A percentile compares a stretch with the other conserved stretches of the same genome.
These are phyloP conservation scores for Themeda triandra DNA, from an alignment of 176 grass and related monocot genomes.

Conservation along the genomic window DNA sequence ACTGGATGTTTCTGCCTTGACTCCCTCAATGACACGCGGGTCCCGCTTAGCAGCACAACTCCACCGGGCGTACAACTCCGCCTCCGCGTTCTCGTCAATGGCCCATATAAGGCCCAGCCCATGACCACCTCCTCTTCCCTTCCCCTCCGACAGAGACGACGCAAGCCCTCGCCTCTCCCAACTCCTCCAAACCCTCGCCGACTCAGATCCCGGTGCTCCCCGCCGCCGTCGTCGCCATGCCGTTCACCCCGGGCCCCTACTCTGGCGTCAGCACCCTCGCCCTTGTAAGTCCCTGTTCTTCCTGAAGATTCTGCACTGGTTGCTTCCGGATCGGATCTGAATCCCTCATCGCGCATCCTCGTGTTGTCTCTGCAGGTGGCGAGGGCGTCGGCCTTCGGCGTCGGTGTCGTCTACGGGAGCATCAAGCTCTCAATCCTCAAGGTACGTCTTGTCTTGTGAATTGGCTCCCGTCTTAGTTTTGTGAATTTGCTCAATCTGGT, in stretches of 20 bases:
- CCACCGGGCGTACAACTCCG: background rate
- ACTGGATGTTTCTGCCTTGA: too few species aligned
- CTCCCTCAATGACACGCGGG: constrained; percentile 2
- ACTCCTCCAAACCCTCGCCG: background rate
- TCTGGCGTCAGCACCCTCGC: constrained; percentile 89
- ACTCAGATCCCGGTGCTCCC: background rate
- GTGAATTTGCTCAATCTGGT: background rate
- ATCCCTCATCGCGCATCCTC: background rate
- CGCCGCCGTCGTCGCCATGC: constrained; percentile 45
- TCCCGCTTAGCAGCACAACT: background rate
- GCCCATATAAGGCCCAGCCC: constrained; percentile 15
- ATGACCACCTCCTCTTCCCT: background rate
- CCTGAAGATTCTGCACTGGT: background rate
- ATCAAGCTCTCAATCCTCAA: constrained; percentile 87
- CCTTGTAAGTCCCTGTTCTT: constrained; percentile 34
- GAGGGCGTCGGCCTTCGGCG: constrained; percentile 57
- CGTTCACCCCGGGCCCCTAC: constrained; percentile 73
- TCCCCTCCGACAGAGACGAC: background rate
- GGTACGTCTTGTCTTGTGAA: constrained; percentile 11
- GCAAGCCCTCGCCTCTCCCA: background rate
- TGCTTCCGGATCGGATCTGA: constrained; percentile 26
- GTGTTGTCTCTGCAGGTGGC: constrained; percentile 54
- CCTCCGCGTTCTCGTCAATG: background rate
- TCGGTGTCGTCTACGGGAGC: constrained; percentile 80
- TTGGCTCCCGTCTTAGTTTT: too few species aligned